phyloP scores from a whole-genome alignment of 345 rosid species.

The Euphorbia lathyris region DNA sequence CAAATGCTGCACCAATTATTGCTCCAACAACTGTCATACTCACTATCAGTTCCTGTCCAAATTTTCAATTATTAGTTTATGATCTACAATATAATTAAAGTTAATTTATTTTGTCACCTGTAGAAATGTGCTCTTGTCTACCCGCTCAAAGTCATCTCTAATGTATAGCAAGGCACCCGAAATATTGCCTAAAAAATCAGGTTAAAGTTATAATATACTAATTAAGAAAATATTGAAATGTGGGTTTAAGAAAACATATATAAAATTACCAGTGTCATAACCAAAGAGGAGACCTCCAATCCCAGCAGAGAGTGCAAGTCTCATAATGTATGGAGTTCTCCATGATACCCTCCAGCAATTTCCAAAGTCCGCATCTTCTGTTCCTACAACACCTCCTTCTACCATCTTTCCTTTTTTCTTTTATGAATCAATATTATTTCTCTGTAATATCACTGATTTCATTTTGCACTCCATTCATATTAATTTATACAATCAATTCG shows the following conservation, averaged over 20 bases:
- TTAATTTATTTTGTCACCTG: constrained; percentile 44
- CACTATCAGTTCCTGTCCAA: constrained; percentile 63
- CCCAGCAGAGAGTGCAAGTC: constrained; percentile 81
- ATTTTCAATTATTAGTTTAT: too few relatives aligned
- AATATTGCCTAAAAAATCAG: constrained; percentile 52
- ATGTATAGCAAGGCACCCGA: constrained; percentile 88
- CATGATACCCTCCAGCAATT: constrained; percentile 71
- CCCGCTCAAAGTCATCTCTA: constrained; percentile 60
- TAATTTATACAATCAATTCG: too few relatives aligned
- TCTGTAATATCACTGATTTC: too few relatives aligned
- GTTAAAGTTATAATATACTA: background rate
- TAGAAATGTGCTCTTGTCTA: constrained; percentile 58
- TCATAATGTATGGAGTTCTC: constrained; percentile 72
- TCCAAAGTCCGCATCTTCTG: constrained; percentile 57
- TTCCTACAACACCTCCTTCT: constrained; percentile 54
- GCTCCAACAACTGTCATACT: constrained; percentile 92
- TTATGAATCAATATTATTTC: too few relatives aligned
- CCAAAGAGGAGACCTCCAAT: constrained; percentile 89
- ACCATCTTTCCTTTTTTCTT: constrained; percentile 35
- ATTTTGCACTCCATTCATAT: too few relatives aligned
- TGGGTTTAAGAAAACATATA: background rate
- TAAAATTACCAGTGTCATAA: constrained; percentile 62
- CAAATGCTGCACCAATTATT: constrained; percentile 74
- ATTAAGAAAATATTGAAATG: background rate
- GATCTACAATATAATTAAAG: too few relatives aligned